Evolutionary conservation across 345 rosid genomes (phyloP).

Genomic region (Ceriops tagal): DNA sequence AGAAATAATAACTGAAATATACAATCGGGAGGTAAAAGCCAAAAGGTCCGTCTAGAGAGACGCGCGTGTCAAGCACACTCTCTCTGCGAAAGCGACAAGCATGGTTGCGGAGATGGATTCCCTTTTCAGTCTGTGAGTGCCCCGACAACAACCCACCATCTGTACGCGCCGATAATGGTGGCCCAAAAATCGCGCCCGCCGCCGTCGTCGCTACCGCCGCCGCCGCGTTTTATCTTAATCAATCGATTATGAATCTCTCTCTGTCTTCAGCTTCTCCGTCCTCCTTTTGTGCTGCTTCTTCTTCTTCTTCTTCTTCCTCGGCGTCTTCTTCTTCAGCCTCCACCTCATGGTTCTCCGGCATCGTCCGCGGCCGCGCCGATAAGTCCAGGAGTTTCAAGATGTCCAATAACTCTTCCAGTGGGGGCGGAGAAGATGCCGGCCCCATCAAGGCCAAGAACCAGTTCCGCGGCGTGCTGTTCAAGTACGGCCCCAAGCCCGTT

Average conservation of each 20-base stretch:
- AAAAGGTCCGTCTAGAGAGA: no score
- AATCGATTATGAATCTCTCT: slow-evolving; percentile 23
- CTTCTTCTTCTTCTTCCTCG: slow-evolving; percentile 3
- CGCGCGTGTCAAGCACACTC: no score
- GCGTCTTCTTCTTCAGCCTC: slow-evolving; percentile 6
- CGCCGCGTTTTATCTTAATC: background rate
- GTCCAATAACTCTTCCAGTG: slow-evolving; percentile 26
- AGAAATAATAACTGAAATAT: no score
- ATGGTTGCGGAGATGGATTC: background rate
- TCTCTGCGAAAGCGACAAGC: background rate
- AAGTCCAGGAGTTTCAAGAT: slow-evolving; percentile 40
- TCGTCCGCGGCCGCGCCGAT: slow-evolving; percentile 65
- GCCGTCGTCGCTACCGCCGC: no score
- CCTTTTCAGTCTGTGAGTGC: no score
- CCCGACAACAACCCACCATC: no score
- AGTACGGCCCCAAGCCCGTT: slow-evolving; percentile 80
- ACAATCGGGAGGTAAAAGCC: no score
- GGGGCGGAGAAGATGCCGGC: slow-evolving; percentile 35
- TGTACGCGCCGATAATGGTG: no score
- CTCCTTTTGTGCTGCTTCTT: slow-evolving; percentile 14
- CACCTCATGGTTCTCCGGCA: slow-evolving; percentile 64
- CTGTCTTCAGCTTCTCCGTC: slow-evolving; percentile 15
- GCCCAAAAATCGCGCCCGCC: no score
- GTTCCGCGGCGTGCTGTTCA: slow-evolving; percentile 84
- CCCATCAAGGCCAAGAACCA: slow-evolving; percentile 88